A percentile compares a stretch with the other conserved stretches of the same genome.
Conservation (phyloP, 805 yeast species). For the Saccharomycopsis synnaedendra region DNA sequence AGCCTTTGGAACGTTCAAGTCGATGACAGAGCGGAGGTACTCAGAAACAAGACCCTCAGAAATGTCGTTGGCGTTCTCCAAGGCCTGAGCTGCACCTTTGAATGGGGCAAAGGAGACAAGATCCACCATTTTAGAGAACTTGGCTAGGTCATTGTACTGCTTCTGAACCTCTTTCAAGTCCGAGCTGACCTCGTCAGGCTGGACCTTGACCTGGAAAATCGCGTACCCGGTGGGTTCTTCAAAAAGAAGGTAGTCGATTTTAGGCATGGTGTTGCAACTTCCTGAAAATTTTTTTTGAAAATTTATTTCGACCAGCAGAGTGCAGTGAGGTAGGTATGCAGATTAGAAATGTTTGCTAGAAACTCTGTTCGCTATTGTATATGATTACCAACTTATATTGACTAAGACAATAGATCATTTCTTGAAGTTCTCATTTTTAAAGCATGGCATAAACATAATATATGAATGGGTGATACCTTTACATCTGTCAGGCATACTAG, state of each 20-base stretch:
- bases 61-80: constrained; percentile 95
- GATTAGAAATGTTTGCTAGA: background rate
- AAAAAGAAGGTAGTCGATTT: constrained; percentile 70
- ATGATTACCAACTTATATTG: no score
- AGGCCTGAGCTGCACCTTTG: constrained; percentile 98
- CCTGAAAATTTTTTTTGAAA: background rate
- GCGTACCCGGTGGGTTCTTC: constrained; percentile 99
- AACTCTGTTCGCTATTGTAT: no score
- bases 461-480: no score
- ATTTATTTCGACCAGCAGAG: background rate
- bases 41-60: constrained; percentile 96
- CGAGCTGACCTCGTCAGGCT: constrained; percentile 90
- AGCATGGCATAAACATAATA: no score
- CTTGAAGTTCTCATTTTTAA: no score
- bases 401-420: no score
- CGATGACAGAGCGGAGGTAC: constrained; percentile 78
- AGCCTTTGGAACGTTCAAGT: constrained; percentile 79
- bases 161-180: constrained; percentile 90
- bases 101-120: constrained; percentile 94
- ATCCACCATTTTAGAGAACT: constrained; percentile 87
- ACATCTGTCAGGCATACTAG: no score
- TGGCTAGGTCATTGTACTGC: constrained; percentile 73
- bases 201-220: constrained; percentile 83
- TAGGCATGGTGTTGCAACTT: constrained; percentile 7
- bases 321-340: background rate